These are phyloP conservation scores for Hirsutella rhossiliensis DNA, from an alignment of 2,329 filamentous ascomycete species.

Conservation along the genomic window DNA sequence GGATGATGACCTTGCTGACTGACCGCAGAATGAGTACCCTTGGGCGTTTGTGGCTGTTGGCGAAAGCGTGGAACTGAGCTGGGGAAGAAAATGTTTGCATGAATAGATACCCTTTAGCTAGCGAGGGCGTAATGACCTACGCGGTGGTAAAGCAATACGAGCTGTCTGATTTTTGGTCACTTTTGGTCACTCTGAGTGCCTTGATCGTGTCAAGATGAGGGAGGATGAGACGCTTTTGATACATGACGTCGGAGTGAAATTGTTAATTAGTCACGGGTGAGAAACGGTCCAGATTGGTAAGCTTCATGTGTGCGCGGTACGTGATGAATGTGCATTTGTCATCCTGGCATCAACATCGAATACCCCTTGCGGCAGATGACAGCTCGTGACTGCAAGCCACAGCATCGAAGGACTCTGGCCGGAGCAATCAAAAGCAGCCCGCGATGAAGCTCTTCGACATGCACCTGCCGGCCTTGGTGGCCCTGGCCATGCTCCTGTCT, in stretches of 20 bases:
- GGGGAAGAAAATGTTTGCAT: background rate
- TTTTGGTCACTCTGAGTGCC: background rate
- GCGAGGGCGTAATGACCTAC: background rate
- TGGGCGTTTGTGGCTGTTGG: background rate
- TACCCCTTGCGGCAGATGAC: too few relatives aligned
- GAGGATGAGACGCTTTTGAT: too few relatives aligned
- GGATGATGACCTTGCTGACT: slow-evolving; percentile 11
- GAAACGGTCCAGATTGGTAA: slow-evolving; percentile 1
- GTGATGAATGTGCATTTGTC: background rate
- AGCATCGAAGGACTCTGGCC: too few relatives aligned
- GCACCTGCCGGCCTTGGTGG: slow-evolving; percentile 35
- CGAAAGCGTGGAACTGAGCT: background rate
- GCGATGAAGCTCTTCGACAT: slow-evolving; percentile 38
- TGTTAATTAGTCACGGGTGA: too few relatives aligned
- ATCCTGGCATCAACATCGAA: background rate
- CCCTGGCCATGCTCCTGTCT: slow-evolving; percentile 32
- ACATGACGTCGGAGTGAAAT: too few relatives aligned
- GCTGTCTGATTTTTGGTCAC: background rate
- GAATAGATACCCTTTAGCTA: slow-evolving; percentile 5
- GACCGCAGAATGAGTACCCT: background rate
- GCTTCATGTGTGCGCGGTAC: background rate
- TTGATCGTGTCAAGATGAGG: background rate
- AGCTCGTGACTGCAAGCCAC: too few relatives aligned
- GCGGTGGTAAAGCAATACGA: background rate
- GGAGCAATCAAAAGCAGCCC: background rate